Base-by-base conservation (phyloP, 2,329 filamentous ascomycete species). In the Helotiales sp. region DNA sequence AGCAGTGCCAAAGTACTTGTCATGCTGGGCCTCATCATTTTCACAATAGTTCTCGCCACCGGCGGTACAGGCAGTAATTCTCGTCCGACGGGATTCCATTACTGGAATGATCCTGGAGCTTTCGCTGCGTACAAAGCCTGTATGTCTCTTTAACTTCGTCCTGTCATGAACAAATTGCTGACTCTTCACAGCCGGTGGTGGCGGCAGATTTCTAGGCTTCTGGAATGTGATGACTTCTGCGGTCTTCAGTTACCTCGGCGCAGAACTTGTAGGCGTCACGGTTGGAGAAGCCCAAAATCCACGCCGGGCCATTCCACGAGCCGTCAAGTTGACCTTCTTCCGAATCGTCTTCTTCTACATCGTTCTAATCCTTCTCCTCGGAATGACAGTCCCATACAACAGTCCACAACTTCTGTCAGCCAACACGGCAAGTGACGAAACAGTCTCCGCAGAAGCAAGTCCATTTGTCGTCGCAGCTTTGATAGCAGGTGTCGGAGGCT, bases 301-400 rank as follows among this genome's bases (percentile, higher is more conserved):
- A 2, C 85, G 87, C 61, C 83, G 85, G 74, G 90, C 89, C 78
- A 86, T 91, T 65, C 89, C 89, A 66, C 89, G 88, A 80, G 88
- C 88, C 0, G 86, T 87, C 1, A 80, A 83, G 17, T 84, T 87
- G 49, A 89, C 89, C 72, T 82, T 89, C 72, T 88, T 82, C 80
- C 86, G 88, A 66, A 83, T 90, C 24, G 82, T 86, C 54, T 75
- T 89, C 72, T 90, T 90, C 77, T 90, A 90, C 76, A 85, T 88
- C 10, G 76, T 89, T 20, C 83, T 85, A 3, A 85, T 86, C n/a
- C 81, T 90, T 68, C 79, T 89, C 67, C 85, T 90, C 55, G 87
- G 88, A 61, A 82, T 87, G 73, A 81, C 89, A 63, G 86, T 87
- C 6, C 83, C 93, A 1, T 91, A 88, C 75, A 83, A 92, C 63